Evolutionary conservation across 441 rosid genomes (phyloP).

Genomic region (Capsella rubella): DNA sequence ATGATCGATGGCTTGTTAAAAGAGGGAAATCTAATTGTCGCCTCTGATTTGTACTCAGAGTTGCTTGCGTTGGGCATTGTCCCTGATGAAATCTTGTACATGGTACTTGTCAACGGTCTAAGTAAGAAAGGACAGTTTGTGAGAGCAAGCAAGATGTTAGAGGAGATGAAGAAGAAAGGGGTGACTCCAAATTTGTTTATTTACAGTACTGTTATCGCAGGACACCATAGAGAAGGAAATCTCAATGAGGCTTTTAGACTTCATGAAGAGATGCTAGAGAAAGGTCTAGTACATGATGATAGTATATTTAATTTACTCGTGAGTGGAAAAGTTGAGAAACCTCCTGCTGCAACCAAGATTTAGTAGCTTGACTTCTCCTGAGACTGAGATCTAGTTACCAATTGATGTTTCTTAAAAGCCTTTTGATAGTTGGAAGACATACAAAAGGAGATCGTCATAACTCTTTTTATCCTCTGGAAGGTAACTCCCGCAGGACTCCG

Average conservation of each 20-base stretch:
- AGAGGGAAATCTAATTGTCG: constrained; percentile 65
- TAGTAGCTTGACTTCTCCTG: constrained; percentile 17
- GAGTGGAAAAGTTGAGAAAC: constrained; percentile 49
- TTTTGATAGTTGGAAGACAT: neutral
- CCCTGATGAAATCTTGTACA: constrained; percentile 64
- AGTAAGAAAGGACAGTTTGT: constrained; percentile 62
- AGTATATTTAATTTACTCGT: constrained; percentile 64
- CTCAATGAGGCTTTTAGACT: constrained; percentile 68
- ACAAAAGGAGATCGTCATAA: neutral
- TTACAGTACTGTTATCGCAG: constrained; percentile 64
- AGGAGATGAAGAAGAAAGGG: constrained; percentile 58
- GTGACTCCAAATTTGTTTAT: constrained; percentile 58
- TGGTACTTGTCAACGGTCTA: constrained; percentile 67
- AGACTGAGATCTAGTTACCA: neutral
- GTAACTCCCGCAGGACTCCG: no score
- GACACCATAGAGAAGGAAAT: constrained; percentile 69
- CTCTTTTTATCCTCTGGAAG: neutral
- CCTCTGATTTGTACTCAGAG: constrained; percentile 72
- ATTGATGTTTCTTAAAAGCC: neutral
- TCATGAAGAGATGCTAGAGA: constrained; percentile 79
- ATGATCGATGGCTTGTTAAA: constrained; percentile 71
- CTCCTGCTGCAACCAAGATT: constrained; percentile 12
- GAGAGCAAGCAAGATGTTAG: constrained; percentile 61
- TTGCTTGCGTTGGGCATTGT: constrained; percentile 68
- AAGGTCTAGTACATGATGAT: constrained; percentile 68